A percentile compares a stretch with the other conserved stretches of the same genome.
Evolutionary conservation across 2,329 filamentous ascomycete species (phyloP).

Genomic region (Colletotrichum cuscutae): DNA sequence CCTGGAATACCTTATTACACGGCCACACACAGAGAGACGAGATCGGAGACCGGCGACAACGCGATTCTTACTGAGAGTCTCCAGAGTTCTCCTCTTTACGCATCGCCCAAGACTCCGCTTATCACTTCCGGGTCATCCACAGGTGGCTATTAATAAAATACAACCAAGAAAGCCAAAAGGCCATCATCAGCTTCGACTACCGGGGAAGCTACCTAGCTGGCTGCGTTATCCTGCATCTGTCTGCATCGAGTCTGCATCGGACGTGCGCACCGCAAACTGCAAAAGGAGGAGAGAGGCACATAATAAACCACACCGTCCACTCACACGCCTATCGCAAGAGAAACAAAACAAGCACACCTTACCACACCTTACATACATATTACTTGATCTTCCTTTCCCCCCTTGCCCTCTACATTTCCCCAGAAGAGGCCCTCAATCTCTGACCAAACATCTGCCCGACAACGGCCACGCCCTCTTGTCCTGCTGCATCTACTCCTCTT

Average conservation of each 20-base stretch:
- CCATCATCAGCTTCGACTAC: neutral
- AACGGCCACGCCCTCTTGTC: constrained; percentile 20
- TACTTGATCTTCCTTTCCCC: constrained; percentile 8
- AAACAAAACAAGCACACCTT: neutral
- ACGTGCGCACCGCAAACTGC: constrained; percentile 35
- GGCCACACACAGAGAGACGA: neutral
- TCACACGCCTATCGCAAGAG: neutral
- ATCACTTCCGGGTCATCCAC: constrained; percentile 3
- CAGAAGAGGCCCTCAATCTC: constrained; percentile 26
- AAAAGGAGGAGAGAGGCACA: neutral
- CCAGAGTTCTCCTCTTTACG: neutral
- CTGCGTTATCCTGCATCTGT: constrained; percentile 24
- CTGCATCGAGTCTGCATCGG: constrained; percentile 25
- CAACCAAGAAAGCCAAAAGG: neutral
- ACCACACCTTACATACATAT: constrained; percentile 25
- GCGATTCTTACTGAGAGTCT: neutral
- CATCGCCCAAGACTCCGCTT: neutral
- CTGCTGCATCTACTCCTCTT: constrained; percentile 27
- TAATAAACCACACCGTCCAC: neutral
- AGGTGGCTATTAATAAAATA: constrained; percentile 21
- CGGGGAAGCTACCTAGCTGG: constrained; percentile 1
- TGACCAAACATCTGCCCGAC: constrained; percentile 30
- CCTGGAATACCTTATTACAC: neutral
- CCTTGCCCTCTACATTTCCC: neutral
- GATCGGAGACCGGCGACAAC: neutral